A percentile compares a stretch with the other conserved stretches of the same genome.
These are phyloP conservation scores for Hypoxylon fragiforme DNA, from an alignment of 495 filamentous ascomycete genomes.

Conservation along the genomic window DNA sequence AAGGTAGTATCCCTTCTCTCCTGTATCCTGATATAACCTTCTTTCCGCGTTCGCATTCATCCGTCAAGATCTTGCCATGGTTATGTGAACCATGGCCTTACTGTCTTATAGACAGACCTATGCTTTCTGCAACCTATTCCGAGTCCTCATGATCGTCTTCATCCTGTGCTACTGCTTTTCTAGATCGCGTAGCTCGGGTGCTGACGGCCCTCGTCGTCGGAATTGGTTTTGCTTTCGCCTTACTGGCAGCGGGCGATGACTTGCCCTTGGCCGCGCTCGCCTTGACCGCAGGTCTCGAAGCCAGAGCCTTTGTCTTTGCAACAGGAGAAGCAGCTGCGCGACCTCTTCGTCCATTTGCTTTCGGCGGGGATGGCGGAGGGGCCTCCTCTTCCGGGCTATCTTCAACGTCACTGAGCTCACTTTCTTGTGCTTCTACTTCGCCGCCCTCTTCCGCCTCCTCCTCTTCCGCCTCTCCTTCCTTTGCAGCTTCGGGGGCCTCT, in stretches of 20 bases:
- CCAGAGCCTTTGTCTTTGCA: constrained; percentile 18
- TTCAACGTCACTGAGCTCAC: constrained; percentile 34
- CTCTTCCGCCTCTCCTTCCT: constrained; percentile 34
- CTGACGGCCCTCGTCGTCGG: constrained; percentile 23
- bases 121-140: constrained; percentile 9
- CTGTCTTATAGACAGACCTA: no score
- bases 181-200: constrained; percentile 37
- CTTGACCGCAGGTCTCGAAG: constrained; percentile 34
- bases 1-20: no score
- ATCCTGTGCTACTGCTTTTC: constrained; percentile 27
- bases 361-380: constrained; percentile 23
- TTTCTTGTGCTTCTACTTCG: constrained; percentile 20
- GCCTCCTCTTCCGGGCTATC: constrained; percentile 31
- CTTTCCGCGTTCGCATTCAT: no score
- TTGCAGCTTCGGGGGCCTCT: constrained; percentile 25
- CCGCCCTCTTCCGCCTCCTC: constrained; percentile 29
- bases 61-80: no score
- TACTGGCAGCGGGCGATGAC: constrained; percentile 23
- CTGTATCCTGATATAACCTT: no score
- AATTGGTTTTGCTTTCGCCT: constrained; percentile 30
- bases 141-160: constrained; percentile 26
- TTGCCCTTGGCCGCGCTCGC: constrained; percentile 25
- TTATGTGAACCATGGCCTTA: no score
- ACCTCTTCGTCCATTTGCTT: constrained; percentile 29
- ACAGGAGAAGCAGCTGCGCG: constrained; percentile 20